Evolutionary conservation across 768 basidiomycete genomes (phyloP).

Genomic region (Hericium coralloides): DNA sequence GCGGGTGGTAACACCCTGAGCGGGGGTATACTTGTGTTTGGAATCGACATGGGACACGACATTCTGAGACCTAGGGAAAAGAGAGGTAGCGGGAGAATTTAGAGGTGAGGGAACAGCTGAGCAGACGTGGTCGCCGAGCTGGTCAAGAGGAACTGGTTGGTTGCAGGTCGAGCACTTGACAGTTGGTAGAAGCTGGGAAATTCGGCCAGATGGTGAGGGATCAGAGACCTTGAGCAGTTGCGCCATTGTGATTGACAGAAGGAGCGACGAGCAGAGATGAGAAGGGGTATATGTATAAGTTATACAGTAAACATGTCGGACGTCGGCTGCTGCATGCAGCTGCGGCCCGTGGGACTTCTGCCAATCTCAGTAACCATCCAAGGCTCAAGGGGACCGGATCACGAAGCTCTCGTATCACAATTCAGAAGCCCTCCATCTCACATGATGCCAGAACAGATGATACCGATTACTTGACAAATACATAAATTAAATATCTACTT

Average conservation of each 20-base stretch:
- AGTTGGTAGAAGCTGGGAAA: constrained; percentile 67
- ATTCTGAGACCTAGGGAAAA: constrained; percentile 20
- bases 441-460: no score
- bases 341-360: no score
- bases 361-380: no score
- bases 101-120: constrained; percentile 32
- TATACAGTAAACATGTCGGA: no score
- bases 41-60: background rate
- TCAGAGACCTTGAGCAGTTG: constrained; percentile 16
- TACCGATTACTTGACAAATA: background rate
- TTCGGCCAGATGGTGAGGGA: constrained; percentile 14
- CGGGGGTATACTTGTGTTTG: background rate
- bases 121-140: constrained; percentile 78
- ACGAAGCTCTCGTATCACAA: no score
- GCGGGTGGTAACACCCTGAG: background rate
- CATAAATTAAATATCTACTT: background rate
- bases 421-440: no score
- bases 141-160: constrained; percentile 57
- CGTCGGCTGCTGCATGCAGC: no score
- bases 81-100: constrained; percentile 35
- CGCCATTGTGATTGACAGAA: constrained; percentile 16
- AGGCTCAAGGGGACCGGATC: no score
- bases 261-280: no score
- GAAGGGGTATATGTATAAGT: no score
- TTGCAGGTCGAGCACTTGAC: constrained; percentile 82